phyloP scores from a whole-genome alignment of 1,284 basidiomycete species.

The Fomitopsis schrenkii region DNA sequence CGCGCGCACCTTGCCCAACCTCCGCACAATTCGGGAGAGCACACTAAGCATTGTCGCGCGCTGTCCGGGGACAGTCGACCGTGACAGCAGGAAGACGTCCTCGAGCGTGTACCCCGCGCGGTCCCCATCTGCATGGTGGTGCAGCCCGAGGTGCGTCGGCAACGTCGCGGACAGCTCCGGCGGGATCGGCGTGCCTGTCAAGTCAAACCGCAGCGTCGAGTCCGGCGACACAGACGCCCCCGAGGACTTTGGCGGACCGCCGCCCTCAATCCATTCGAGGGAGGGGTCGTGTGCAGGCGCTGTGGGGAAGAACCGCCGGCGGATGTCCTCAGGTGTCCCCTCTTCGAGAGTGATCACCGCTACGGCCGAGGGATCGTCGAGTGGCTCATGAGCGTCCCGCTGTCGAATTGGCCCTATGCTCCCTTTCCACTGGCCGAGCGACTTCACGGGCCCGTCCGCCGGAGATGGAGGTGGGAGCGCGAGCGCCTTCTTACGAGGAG shows the following conservation, averaged over 20 bases:
- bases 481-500: constrained; percentile 50
- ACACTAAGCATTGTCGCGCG: constrained; percentile 80
- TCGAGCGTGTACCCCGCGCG: constrained; percentile 87
- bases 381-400: background rate
- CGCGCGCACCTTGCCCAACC: constrained; percentile 29
- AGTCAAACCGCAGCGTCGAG: constrained; percentile 62
- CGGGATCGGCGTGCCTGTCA: constrained; percentile 66
- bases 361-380: background rate
- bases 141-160: constrained; percentile 82
- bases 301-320: constrained; percentile 79
- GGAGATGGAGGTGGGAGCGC: constrained; percentile 46
- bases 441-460: constrained; percentile 40
- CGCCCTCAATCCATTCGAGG: constrained; percentile 71
- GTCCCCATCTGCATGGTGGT: constrained; percentile 82
- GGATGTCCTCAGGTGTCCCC: constrained; percentile 80
- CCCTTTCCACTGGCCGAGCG: constrained; percentile 41
- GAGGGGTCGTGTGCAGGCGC: constrained; percentile 64
- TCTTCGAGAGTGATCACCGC: constrained; percentile 45
- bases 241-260: constrained; percentile 15
- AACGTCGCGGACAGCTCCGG: constrained; percentile 45
- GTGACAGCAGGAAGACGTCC: constrained; percentile 80
- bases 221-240: constrained; percentile 8
- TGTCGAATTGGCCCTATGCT: background rate
- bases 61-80: constrained; percentile 84
- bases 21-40: constrained; percentile 55